Conservation (phyloP, 1,284 basidiomycete species). For the Microbotryomycetes sp. region DNA sequence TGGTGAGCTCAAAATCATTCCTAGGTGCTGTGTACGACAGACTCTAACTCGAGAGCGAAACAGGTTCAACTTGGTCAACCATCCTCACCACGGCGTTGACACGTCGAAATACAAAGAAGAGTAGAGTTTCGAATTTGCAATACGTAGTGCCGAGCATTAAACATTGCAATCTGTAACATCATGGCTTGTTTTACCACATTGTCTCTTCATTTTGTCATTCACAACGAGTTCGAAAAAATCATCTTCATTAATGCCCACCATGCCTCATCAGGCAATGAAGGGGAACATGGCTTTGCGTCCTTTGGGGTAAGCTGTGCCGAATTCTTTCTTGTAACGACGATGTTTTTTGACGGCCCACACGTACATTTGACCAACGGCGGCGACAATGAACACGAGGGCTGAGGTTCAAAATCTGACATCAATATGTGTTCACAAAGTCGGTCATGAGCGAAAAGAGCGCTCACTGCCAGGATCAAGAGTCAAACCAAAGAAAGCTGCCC, state of each 20-base stretch:
- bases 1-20: constrained; percentile 54
- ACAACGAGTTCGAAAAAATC: too few species aligned
- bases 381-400: constrained; percentile 67
- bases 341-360: constrained; percentile 93
- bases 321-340: constrained; percentile 82
- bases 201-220: too few species aligned
- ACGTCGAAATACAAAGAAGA: constrained; percentile 60
- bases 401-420: too few species aligned
- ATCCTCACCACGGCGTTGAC: constrained; percentile 78
- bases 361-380: constrained; percentile 67
- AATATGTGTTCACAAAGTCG: neutral
- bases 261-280: constrained; percentile 52
- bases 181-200: too few species aligned
- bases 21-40: too few species aligned
- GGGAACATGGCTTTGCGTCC: constrained; percentile 74
- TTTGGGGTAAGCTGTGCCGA: constrained; percentile 74
- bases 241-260: constrained; percentile 28
- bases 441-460: too few species aligned
- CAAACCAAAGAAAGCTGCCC: constrained; percentile 68
- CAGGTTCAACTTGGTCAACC: constrained; percentile 90
- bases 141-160: too few species aligned
- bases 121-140: constrained; percentile 11
- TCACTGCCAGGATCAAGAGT: constrained; percentile 70
- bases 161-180: too few species aligned
- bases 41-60: constrained; percentile 1